Percentiles rank a stretch among this genome's conserved stretches.
These are phyloP conservation scores for Tylopilus plumbeoviolaceoides DNA, from an alignment of 768 basidiomycete species.

Conservation along the genomic window DNA sequence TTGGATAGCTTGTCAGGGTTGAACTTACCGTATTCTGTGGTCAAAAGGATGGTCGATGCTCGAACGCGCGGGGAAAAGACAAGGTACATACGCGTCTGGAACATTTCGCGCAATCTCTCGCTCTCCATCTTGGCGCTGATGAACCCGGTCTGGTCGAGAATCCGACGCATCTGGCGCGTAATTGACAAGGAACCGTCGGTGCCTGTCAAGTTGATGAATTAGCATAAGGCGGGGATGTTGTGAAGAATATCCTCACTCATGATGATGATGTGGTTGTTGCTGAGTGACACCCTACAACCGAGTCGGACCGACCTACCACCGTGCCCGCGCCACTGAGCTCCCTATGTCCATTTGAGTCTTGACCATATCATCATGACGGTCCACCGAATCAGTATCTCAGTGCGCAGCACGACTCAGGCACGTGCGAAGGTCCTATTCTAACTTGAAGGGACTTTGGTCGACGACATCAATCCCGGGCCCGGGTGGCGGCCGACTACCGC, in stretches of 20 bases:
- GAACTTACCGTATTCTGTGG: constrained; percentile 18
- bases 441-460: neutral
- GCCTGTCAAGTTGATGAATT: constrained; percentile 8
- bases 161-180: constrained; percentile 25
- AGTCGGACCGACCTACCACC: neutral
- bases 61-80: neutral
- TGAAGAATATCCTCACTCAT: constrained; percentile 13
- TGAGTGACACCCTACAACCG: no score
- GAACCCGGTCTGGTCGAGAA: constrained; percentile 25
- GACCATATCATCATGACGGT: neutral
- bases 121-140: constrained; percentile 23
- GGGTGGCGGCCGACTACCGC: constrained; percentile 1
- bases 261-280: neutral
- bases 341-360: constrained; percentile 1
- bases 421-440: neutral
- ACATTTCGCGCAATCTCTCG: constrained; percentile 28
- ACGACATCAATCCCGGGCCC: constrained; percentile 4
- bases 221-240: neutral
- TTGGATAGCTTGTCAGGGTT: constrained; percentile 17
- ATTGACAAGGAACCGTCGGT: constrained; percentile 20
- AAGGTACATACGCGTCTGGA: constrained; percentile 23
- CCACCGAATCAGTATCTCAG: constrained; percentile 11
- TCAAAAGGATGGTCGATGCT: neutral
- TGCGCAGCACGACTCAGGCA: constrained; percentile 4
- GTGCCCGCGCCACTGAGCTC: neutral